Conservation (phyloP, 2,329 filamentous ascomycete genomes). For the Exophiala xenobiotica region DNA sequence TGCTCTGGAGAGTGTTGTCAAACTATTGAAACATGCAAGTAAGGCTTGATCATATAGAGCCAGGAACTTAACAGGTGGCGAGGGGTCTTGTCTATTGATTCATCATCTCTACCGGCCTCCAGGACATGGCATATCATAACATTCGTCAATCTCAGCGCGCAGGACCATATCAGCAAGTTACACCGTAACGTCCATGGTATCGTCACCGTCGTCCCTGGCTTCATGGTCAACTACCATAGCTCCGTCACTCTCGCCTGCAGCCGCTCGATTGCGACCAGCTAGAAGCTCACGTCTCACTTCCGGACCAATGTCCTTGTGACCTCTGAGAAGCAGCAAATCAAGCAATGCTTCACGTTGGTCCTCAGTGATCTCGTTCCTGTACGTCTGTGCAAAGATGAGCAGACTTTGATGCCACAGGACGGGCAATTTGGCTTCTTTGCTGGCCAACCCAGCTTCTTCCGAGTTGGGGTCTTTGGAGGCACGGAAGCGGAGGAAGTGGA, state of each 20-base stretch:
- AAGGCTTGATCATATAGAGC: too few relatives aligned
- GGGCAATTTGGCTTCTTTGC: constrained; percentile 64
- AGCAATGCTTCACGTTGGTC: constrained; percentile 89
- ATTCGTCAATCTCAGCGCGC: not conserved
- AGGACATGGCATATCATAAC: too few relatives aligned
- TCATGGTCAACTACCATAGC: constrained; percentile 84
- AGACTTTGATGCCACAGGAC: constrained; percentile 97
- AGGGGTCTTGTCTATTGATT: too few relatives aligned
- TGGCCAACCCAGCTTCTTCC: constrained; percentile 54
- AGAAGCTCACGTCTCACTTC: constrained; percentile 87
- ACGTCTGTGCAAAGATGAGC: constrained; percentile 87
- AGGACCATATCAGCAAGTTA: not conserved
- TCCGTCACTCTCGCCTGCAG: constrained; percentile 62
- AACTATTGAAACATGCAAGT: too few relatives aligned
- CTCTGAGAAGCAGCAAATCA: constrained; percentile 79
- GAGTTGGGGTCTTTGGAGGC: constrained; percentile 61
- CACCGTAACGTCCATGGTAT: constrained; percentile 28
- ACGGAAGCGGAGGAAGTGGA: constrained; percentile 91
- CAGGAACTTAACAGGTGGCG: too few relatives aligned
- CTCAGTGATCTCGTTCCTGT: constrained; percentile 93
- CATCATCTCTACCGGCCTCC: too few relatives aligned
- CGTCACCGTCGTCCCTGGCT: constrained; percentile 35
- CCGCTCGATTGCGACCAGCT: constrained; percentile 81
- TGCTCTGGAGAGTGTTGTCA: too few relatives aligned
- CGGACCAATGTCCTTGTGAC: constrained; percentile 84